Base-by-base conservation (phyloP, 78 protist genomes). In the Ministeria vibrans region DNA sequence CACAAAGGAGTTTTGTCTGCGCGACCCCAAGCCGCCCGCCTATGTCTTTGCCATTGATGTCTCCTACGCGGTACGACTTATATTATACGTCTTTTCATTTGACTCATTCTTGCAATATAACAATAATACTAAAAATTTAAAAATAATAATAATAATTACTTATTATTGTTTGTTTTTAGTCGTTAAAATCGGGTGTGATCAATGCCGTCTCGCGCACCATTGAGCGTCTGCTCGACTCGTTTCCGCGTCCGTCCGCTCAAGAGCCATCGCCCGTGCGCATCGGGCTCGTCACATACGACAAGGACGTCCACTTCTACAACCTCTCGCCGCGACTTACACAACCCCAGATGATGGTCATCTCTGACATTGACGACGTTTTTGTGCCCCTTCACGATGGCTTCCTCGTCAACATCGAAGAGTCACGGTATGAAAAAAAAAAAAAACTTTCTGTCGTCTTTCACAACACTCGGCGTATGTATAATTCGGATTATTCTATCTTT, bases 41-140 rank as follows among this genome's bases (percentile, higher is more conserved):
- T 83, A 15, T 72, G 49, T 90, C 28, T 90, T 87, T 76, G 34
- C 61, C 42, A 71, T 90, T 43, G 94, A 90, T 41, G 94, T 90
- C 53, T 63, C 82, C 6, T 82, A n/a, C n/a, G n/a, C n/a, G n/a
- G n/a, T n/a, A n/a, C n/a, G n/a, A n/a, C n/a, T n/a, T n/a, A n/a
- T n/a, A n/a, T n/a, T n/a, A n/a, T n/a, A n/a, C n/a, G n/a, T n/a
- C n/a, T n/a, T n/a, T n/a, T n/a, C n/a, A n/a, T n/a, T n/a, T n/a
- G n/a, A n/a, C n/a, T n/a, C n/a, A n/a, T n/a, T n/a, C n/a, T n/a
- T n/a, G n/a, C n/a, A n/a, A n/a, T n/a, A n/a, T n/a, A n/a, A n/a
- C n/a, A n/a, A n/a, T n/a, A n/a, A n/a, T n/a, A n/a, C n/a, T n/a
- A n/a, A n/a, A n/a, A n/a, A n/a, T n/a, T n/a, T n/a, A n/a, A n/a